Evolutionary conservation across 1,139 yeast genomes (phyloP).

Genomic region (Geotrichum australiense): DNA sequence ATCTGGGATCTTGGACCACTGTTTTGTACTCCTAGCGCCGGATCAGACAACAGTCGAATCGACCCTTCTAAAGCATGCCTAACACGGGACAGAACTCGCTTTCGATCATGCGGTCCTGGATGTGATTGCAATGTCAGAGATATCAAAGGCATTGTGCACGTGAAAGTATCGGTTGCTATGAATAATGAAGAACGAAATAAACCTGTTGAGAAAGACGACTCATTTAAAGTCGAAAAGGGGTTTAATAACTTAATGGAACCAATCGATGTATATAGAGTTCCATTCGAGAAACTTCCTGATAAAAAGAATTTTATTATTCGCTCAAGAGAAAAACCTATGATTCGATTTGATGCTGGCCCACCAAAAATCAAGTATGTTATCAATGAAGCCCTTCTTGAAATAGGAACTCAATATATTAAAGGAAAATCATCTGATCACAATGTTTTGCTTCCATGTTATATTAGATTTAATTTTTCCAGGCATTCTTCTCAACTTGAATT

Average conservation of each 20-base stretch:
- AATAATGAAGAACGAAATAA: background rate
- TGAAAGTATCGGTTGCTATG: slow-evolving; percentile 8
- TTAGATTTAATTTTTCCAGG: slow-evolving; percentile 44
- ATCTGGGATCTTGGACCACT: slow-evolving; percentile 15
- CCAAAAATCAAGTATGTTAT: too few relatives aligned
- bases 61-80: slow-evolving; percentile 16
- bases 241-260: background rate
- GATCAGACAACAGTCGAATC: slow-evolving; percentile 9
- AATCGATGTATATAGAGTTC: slow-evolving; percentile 17
- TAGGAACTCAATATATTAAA: slow-evolving; percentile 17
- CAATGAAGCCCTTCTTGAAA: slow-evolving; percentile 9
- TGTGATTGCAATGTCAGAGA: slow-evolving; percentile 23
- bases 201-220: too few relatives aligned
- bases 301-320: slow-evolving; percentile 8
- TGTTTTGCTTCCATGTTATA: slow-evolving; percentile 37
- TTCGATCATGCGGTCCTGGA: slow-evolving; percentile 34
- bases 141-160: slow-evolving; percentile 7
- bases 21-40: slow-evolving; percentile 1
- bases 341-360: slow-evolving; percentile 8
- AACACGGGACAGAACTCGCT: slow-evolving; percentile 27
- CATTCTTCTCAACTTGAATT: slow-evolving; percentile 50
- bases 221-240: too few relatives aligned
- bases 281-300: slow-evolving; percentile 16
- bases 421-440: too few relatives aligned
- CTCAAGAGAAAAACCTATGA: slow-evolving; percentile 10